Conservation (phyloP, 140 eudicot genomes). For the Ambrosia hybrid region DNA sequence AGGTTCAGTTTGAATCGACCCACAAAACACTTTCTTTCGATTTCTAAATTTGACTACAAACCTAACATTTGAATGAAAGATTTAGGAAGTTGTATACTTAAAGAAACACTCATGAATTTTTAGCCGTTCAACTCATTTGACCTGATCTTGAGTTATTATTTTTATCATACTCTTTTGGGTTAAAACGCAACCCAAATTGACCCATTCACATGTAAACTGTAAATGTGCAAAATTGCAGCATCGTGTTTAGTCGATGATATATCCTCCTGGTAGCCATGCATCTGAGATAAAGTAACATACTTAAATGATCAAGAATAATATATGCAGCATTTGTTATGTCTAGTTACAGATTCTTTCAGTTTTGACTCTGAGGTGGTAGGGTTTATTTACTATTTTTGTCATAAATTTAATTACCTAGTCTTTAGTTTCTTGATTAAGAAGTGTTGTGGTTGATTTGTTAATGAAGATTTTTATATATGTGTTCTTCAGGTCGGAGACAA, state of each 20-base stretch:
- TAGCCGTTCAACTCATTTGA: not conserved
- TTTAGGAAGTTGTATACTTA: not conserved
- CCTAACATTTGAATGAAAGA: not conserved
- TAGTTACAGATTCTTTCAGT: too few relatives aligned
- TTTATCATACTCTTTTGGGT: not conserved
- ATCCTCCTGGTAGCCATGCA: not conserved
- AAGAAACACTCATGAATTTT: not conserved
- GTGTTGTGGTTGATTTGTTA: not conserved
- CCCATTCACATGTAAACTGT: not conserved
- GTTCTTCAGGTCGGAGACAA: conserved; percentile 53
- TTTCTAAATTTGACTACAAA: not conserved
- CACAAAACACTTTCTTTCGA: not conserved
- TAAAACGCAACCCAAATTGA: not conserved
- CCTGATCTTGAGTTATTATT: not conserved
- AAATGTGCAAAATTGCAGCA: not conserved
- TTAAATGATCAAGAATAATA: conserved; percentile 4
- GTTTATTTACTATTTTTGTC: too few relatives aligned
- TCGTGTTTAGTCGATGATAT: not conserved
- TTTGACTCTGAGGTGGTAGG: too few relatives aligned
- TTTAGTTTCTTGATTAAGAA: conserved; percentile 1
- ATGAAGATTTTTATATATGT: not conserved
- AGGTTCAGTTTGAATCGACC: not conserved
- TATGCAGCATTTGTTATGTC: too few relatives aligned
- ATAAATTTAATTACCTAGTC: not conserved
- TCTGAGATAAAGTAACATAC: not conserved